Evolutionary conservation across 805 yeast species (phyloP), one percentile per base, ranked within the genome.

Genomic region (Candida rishiriensis): DNA sequence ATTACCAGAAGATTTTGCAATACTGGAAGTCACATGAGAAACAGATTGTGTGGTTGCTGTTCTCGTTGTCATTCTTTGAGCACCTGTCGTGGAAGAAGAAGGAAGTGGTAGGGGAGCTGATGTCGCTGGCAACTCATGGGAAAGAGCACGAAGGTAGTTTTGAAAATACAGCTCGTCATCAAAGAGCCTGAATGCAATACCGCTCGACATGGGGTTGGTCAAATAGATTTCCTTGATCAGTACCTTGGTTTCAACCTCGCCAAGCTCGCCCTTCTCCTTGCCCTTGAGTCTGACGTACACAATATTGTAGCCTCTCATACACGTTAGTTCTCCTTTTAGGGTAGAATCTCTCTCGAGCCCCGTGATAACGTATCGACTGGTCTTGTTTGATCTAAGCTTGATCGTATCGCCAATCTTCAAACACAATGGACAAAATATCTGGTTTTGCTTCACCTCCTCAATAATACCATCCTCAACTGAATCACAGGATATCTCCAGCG

Each of bases 231-330:
- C 60, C 39, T 0, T 68, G 54, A 28, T 52, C 49, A 15, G 29
- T 21, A 11, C 35, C n/a, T 44, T 40, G 42, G 43, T 47, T 43
- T 56, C 65, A 32, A 43, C 47, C n/a, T 26, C 43, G 38, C 48
- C 51, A 33, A 36, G 43, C 18, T 45, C 52, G 7, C 26, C 26
- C 17, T 38, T 36, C 11, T 38, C 26, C 40, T 50, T 53, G n/a
- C 51, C 50, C 30, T 59, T 49, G 38, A 56, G 63, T 47, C 55
- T 65, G 7, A 70, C 60, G 48, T 65, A 63, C 2, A 79, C 74
- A 0, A 70, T 64, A 54, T 81, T 80, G 53, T 67, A 83, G 0
- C 89, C 89, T 50, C 88, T 65, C 44, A 79, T 68, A 55, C 88
- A 83, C 39, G 69, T 60, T 7, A 82, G 70, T 0, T 50, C 50